Conservation (phyloP, 2,329 filamentous ascomycete species). For the Clonostachys rhizophaga region DNA sequence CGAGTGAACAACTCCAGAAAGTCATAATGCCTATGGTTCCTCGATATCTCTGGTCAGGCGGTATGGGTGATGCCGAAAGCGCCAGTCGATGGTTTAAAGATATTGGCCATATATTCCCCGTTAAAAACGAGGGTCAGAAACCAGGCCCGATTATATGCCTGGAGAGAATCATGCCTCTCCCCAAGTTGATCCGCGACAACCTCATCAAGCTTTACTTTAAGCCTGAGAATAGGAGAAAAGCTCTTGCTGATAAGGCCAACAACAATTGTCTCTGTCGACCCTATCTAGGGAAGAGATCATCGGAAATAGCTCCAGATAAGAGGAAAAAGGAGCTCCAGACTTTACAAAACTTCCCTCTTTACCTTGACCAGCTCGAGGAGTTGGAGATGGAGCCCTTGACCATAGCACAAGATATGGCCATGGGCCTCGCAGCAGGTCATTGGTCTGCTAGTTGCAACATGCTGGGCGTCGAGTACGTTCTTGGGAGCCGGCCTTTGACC, state of each 20-base stretch:
- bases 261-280: conserved; percentile 1
- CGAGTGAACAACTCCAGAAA: not conserved
- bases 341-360: conserved; percentile 3
- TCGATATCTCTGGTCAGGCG: not conserved
- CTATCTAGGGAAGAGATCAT: not conserved
- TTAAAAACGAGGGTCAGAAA: conserved; percentile 2
- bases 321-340: not conserved
- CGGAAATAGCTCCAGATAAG: not conserved
- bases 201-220: conserved; percentile 3
- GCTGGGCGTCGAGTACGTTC: not conserved
- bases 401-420: conserved; percentile 3
- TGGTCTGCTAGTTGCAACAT: conserved; percentile 1
- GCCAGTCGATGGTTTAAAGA: not conserved
- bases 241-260: conserved; percentile 1
- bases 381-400: conserved; percentile 1
- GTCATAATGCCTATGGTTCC: not conserved
- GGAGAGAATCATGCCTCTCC: conserved; percentile 3
- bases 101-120: not conserved
- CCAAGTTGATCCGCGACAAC: not conserved
- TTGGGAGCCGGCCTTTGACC: not conserved
- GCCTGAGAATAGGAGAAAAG: not conserved
- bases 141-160: not conserved
- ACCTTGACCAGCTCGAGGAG: conserved; percentile 1
- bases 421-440: conserved; percentile 2
- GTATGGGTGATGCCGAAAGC: not conserved